phyloP scores from a whole-genome alignment of 2,329 filamentous ascomycete species.

The Aureobasidium sp. region DNA sequence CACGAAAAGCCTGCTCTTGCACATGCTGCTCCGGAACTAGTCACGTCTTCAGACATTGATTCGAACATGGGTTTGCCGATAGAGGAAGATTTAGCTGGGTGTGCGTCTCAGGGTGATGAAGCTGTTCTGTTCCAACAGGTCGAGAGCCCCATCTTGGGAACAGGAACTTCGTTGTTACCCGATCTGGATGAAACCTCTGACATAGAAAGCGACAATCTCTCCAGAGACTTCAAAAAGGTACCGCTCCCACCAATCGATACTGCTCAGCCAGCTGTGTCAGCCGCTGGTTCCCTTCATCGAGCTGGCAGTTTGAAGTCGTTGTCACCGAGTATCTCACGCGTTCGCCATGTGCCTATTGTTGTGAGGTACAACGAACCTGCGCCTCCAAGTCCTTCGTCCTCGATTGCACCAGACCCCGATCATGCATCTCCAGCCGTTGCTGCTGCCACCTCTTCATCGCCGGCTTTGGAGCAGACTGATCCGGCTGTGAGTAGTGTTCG shows the following conservation, averaged over 20 bases:
- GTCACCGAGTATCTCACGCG: background rate
- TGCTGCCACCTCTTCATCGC: background rate
- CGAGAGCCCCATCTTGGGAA: constrained; percentile 7
- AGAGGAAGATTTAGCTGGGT: background rate
- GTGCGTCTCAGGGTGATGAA: background rate
- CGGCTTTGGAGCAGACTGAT: background rate
- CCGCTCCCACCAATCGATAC: background rate
- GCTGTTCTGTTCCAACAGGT: background rate
- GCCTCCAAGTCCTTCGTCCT: background rate
- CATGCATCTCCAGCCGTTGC: background rate
- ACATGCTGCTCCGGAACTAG: background rate
- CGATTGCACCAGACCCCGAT: background rate
- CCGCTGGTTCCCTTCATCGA: background rate
- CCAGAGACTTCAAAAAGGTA: background rate
- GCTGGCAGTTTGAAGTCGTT: background rate
- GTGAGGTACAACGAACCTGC: constrained; percentile 7
- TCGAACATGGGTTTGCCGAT: too few relatives aligned
- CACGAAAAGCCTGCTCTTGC: background rate
- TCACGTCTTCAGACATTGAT: background rate
- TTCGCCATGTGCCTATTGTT: constrained; percentile 17
- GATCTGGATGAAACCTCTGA: background rate
- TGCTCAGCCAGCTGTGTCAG: background rate
- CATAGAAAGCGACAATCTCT: background rate
- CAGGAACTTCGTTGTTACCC: background rate
- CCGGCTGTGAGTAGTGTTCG: constrained; percentile 5